Evolutionary conservation across 2,329 filamentous ascomycete species (phyloP), one percentile per base, ranked within the genome.

Genomic region (Alternaria consortialis): DNA sequence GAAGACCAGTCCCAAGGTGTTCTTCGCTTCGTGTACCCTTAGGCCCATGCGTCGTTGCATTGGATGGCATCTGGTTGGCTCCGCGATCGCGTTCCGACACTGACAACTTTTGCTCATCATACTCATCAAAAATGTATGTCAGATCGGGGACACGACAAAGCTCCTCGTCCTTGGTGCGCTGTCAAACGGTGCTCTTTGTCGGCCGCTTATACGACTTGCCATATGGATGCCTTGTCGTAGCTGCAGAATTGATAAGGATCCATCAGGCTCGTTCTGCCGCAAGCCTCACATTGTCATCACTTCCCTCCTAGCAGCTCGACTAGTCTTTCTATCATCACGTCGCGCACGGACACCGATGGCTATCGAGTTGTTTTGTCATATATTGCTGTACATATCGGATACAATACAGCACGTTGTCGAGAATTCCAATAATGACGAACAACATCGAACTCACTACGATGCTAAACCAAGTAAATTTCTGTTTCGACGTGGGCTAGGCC

Each of bases 21-120:
- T 32, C 25, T 50, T 25, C 40, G 23, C 23, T 50, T 25, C 27
- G 34, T 48, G 53, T 20, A 46, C 20, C 29, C 27, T 20, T 40
- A 25, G 53, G 27, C 25, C 53, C 53, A 48, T 36, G 29, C 15
- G 40, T 25, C 34, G 32, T 48, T 37, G 9, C 32, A 8, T 54
- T 36, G 53, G 27, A 39, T n/a, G 20, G n/a, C 34, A 25, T 36
- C 17, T 50, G 53, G 43, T 56, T 12, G 43, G 53, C 17, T 40
- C 23, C 32, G 7, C 25, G 5, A 9, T 27, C 25, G 23, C 7
- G 2, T 47, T 44, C 42, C 23, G 6, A 29, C 5, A 37, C 53
- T 32, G 25, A 11, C 34, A 48, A 27, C 2, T 9, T 12, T 5
- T 47, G 25, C n/a, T 17, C 15, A 6, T 32, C 17, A 12, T 40